phyloP scores from a whole-genome alignment of 2,329 filamentous ascomycete species.

The Fusarium neocosmosporiellum region DNA sequence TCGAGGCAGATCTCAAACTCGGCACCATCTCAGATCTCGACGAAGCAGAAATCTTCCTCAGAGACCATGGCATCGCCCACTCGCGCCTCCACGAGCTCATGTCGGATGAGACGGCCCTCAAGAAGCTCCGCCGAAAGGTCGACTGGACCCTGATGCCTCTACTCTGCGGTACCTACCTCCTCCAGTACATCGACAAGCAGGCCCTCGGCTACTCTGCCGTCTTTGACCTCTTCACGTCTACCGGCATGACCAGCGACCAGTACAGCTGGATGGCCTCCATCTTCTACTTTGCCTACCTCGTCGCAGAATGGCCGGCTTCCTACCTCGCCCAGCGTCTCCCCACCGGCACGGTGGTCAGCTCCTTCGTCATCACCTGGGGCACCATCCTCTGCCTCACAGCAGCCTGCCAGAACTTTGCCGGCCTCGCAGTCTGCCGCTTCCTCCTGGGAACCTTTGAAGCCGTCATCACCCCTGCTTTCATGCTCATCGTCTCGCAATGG shows the following conservation, averaged over 20 bases:
- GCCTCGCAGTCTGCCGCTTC: conserved; percentile 58
- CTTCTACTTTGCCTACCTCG: conserved; percentile 64
- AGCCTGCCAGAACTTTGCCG: conserved; percentile 54
- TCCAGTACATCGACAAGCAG: conserved; percentile 69
- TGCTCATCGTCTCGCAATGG: conserved; percentile 64
- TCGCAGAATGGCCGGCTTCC: conserved; percentile 55
- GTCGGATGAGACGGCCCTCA: conserved; percentile 38
- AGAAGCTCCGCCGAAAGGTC: conserved; percentile 54
- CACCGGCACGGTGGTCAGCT: conserved; percentile 50
- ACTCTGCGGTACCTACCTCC: conserved; percentile 60
- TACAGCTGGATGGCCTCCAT: conserved; percentile 67
- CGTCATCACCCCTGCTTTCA: conserved; percentile 61
- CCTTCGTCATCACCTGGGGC: conserved; percentile 51
- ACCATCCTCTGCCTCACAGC: conserved; percentile 58
- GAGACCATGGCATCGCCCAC: conserved; percentile 41
- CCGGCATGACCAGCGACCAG: conserved; percentile 57
- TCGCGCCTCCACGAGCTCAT: conserved; percentile 39
- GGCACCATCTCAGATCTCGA: conserved; percentile 40
- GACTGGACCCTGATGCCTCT: conserved; percentile 63
- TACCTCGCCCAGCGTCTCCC: conserved; percentile 49
- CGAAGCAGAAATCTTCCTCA: conserved; percentile 42
- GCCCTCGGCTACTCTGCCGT: conserved; percentile 65
- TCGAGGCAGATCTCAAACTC: conserved; percentile 40
- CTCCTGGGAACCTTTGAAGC: conserved; percentile 61
- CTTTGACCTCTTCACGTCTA: conserved; percentile 64